Evolutionary conservation across 352 stramenopile species (phyloP), one percentile per base, ranked within the genome.

Genomic region (Phytophthora tubulina): DNA sequence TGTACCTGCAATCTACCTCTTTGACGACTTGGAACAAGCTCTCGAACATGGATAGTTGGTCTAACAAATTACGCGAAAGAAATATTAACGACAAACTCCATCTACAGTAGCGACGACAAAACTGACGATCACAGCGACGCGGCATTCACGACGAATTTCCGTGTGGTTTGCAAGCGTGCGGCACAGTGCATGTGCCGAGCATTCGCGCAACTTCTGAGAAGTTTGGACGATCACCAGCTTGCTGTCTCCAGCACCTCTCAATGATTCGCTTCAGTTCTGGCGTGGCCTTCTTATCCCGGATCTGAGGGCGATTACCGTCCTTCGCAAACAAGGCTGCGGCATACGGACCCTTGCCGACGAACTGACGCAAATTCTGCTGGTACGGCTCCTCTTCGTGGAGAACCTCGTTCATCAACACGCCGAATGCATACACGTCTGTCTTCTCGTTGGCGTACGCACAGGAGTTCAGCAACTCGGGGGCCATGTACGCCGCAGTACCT

Each of bases 401-500:
- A 30, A 81, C 30, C 59, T 83, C 76, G 60, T 83, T 83, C 69
- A 81, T 77, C 55, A 83, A 39, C 39, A 83, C 63, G 41, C 73
- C 76, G 42, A 83, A 83, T 30, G 76, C 79, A 32, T 81, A 83
- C 58, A 83, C 73, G 44, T 81, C 76, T 13, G 76, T 81, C 63
- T 75, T 79, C 42, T 80, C 73, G 38, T 77, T 73, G 21, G 73
- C 65, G 0, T 75, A 11, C 9, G 30, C 13, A 48, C 36, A 68
- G 4, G 53, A 36, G 31, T 67, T 64, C 42, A 89, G 45, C 15
- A 88, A 60, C 52, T 88, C 80, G 3, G 80, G 80, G 2, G 80
- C 80, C 80, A 88, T 88, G 69, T 88, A 88, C 45, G 78, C 80
- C 6, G 80, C 80, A 6, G 80, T 88, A 48, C 80, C 80, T 30